These are phyloP conservation scores for Xylona heveae DNA, from an alignment of 495 filamentous ascomycete species.

Conservation along the genomic window DNA sequence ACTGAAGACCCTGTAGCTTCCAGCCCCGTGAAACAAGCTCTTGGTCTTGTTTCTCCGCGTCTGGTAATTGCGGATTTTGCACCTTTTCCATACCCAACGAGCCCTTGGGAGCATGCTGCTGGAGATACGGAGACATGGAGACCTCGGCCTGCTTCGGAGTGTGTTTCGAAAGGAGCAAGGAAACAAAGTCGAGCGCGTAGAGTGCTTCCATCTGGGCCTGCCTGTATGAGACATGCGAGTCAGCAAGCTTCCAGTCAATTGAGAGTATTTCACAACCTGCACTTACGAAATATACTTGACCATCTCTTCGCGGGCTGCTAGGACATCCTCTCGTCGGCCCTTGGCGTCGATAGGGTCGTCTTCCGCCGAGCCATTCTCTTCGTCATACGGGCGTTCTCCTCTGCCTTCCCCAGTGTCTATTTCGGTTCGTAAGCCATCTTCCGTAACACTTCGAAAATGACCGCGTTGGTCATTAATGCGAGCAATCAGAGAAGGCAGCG, in stretches of 20 bases:
- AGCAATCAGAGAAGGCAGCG: conserved; percentile 44
- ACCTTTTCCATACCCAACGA: conserved; percentile 53
- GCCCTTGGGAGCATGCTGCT: conserved; percentile 45
- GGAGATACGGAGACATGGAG: conserved; percentile 48
- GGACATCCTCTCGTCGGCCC: conserved; percentile 16
- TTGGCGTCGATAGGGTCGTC: conserved; percentile 8
- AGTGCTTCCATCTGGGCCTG: conserved; percentile 44
- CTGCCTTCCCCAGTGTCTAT: conserved; percentile 28
- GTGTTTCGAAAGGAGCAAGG: conserved; percentile 63
- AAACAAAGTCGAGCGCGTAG: conserved; percentile 61
- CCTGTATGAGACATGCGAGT: conserved; percentile 15
- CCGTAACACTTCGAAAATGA: conserved; percentile 46
- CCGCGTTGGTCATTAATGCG: conserved; percentile 58
- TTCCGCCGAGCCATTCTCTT: conserved; percentile 17
- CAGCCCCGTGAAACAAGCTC: conserved; percentile 48
- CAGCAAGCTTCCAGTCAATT: neutral
- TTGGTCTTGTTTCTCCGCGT: conserved; percentile 30
- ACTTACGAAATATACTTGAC: conserved; percentile 27
- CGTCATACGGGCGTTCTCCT: conserved; percentile 12
- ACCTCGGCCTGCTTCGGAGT: conserved; percentile 39
- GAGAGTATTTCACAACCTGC: conserved; percentile 1
- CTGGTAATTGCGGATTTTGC: conserved; percentile 29
- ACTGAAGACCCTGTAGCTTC: conserved; percentile 53
- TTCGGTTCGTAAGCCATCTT: conserved; percentile 35
- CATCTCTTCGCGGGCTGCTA: conserved; percentile 27